Conservation (phyloP, 192 early-diverging fungal species). For the Lobosporangium transversale region DNA sequence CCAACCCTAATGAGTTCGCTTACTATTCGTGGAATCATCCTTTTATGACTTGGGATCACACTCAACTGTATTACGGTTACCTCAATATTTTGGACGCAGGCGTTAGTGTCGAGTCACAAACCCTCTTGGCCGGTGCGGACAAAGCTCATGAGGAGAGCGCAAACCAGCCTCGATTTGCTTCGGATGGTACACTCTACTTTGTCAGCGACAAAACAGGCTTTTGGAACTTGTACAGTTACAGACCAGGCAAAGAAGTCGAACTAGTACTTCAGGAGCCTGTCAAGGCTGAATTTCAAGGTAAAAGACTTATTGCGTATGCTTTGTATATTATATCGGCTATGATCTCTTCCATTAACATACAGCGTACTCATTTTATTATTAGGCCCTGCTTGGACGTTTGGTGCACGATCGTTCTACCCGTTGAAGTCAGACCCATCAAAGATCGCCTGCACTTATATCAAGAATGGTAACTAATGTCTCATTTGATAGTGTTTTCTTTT, state of each 20-base stretch:
- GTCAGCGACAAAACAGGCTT: conserved; percentile 75
- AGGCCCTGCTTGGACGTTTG: conserved; percentile 44
- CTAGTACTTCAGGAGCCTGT: conserved; percentile 60
- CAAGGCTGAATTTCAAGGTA: conserved; percentile 71
- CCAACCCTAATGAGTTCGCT: conserved; percentile 58
- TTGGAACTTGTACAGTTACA: conserved; percentile 74
- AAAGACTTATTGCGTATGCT: neutral
- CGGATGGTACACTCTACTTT: conserved; percentile 69
- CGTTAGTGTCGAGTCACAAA: conserved; percentile 33
- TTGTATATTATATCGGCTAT: too few relatives aligned
- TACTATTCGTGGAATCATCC: conserved; percentile 80
- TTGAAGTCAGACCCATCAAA: conserved; percentile 51
- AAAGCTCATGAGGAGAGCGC: conserved; percentile 43
- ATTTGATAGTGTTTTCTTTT: neutral
- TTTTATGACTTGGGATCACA: conserved; percentile 84
- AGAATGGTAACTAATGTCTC: conserved; percentile 21
- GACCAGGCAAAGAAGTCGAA: conserved; percentile 26
- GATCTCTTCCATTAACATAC: neutral
- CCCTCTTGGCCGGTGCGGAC: conserved; percentile 30
- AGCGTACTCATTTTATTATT: neutral
- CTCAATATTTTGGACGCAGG: conserved; percentile 30
- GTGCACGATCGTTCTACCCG: conserved; percentile 34
- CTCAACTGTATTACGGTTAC: conserved; percentile 62
- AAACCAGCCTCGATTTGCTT: conserved; percentile 72
- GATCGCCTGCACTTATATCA: conserved; percentile 44